phyloP scores from a whole-genome alignment of 805 yeast species.

The Candida xyloterini region DNA sequence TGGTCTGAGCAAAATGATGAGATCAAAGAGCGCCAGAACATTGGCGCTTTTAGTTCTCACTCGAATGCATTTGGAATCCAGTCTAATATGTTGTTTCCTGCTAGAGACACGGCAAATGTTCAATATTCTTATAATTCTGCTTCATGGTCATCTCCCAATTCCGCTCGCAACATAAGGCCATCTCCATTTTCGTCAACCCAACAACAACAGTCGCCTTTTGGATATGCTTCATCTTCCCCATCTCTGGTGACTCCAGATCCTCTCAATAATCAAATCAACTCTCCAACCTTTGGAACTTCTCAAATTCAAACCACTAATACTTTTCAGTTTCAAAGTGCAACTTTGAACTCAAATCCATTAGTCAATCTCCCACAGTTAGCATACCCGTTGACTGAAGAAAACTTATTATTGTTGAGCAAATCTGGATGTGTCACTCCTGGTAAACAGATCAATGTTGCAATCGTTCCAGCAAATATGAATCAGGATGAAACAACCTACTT shows the following conservation, averaged over 20 bases:
- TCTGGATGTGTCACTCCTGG: constrained; percentile 12
- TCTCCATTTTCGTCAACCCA: neutral
- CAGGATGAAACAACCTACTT: constrained; percentile 5
- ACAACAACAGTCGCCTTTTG: neutral
- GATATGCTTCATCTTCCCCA: neutral
- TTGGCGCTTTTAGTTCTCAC: neutral
- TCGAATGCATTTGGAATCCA: neutral
- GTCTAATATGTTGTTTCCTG: neutral
- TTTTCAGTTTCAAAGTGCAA: neutral
- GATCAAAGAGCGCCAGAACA: neutral
- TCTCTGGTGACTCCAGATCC: neutral
- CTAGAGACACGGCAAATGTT: neutral
- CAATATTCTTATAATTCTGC: neutral
- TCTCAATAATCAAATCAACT: neutral
- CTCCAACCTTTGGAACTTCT: neutral
- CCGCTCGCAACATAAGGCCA: neutral
- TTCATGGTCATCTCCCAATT: neutral
- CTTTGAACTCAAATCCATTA: neutral
- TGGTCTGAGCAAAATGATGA: constrained; percentile 19
- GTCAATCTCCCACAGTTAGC: constrained; percentile 3
- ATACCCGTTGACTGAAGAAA: constrained; percentile 38
- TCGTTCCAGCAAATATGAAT: constrained; percentile 4
- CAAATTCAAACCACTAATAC: neutral
- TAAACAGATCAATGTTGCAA: constrained; percentile 3
- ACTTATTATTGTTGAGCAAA: constrained; percentile 28